These are phyloP conservation scores for Penicillium flavigenum DNA, from an alignment of 495 filamentous ascomycete genomes.

Conservation along the genomic window DNA sequence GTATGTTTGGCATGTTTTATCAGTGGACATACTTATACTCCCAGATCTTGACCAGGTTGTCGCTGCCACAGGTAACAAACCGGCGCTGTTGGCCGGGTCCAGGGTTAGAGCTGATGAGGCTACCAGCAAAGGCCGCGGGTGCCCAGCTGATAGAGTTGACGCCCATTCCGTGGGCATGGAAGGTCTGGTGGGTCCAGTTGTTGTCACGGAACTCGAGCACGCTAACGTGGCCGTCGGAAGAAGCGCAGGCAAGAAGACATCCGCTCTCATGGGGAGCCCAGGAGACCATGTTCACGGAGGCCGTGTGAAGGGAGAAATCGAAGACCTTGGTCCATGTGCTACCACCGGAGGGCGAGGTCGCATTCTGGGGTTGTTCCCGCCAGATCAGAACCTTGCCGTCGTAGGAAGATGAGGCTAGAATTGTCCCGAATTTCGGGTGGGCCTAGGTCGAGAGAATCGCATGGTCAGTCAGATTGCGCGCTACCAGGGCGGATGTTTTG, in stretches of 20 bases:
- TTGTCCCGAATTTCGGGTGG: constrained; percentile 97
- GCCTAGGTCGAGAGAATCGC: constrained; percentile 50
- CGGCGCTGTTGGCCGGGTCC: constrained; percentile 62
- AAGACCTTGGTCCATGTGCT: constrained; percentile 77
- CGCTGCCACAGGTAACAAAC: constrained; percentile 91
- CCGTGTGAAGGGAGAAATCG: constrained; percentile 87
- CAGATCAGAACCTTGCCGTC: constrained; percentile 98
- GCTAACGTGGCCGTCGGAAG: constrained; percentile 85
- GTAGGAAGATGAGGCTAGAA: constrained; percentile 90
- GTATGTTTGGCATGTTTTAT: background rate
- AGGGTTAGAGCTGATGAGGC: constrained; percentile 69
- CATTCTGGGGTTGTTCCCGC: constrained; percentile 71
- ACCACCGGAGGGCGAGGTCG: constrained; percentile 45
- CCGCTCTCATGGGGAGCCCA: constrained; percentile 97
- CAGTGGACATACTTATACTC: constrained; percentile 51
- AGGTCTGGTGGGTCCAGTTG: constrained; percentile 77
- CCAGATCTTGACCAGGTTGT: constrained; percentile 94
- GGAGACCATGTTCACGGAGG: constrained; percentile 90
- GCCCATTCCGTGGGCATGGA: constrained; percentile 87
- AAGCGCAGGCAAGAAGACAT: constrained; percentile 91
- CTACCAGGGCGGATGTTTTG: background rate
- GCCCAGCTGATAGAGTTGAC: constrained; percentile 97
- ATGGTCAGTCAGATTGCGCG: constrained; percentile 22
- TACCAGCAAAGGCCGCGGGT: constrained; percentile 75
- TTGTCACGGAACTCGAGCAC: constrained; percentile 97